Evolutionary conservation across 1,284 basidiomycete genomes (phyloP).

Genomic region (Meira nashicola): DNA sequence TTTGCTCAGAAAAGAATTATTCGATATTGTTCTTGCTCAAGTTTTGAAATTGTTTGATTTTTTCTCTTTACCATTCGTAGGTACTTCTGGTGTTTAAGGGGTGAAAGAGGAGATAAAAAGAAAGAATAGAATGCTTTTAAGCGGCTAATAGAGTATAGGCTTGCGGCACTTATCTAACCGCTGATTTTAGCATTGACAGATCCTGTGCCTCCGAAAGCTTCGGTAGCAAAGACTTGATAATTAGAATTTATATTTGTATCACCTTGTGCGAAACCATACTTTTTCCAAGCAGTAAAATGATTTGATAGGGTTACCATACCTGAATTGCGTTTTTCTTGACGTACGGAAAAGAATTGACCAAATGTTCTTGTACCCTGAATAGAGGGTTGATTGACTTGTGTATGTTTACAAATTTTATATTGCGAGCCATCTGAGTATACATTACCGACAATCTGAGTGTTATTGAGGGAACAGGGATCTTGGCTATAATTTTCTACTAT

Average conservation of each 20-base stretch:
- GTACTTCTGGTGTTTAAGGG: no score
- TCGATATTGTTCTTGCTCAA: no score
- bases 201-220: slow-evolving; percentile 19
- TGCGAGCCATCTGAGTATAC: slow-evolving; percentile 19
- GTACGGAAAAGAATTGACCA: slow-evolving; percentile 20
- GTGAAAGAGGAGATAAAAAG: no score
- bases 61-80: no score
- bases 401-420: slow-evolving; percentile 27
- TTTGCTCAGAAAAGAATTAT: no score
- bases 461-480: slow-evolving; percentile 16
- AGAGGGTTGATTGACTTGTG: slow-evolving; percentile 24
- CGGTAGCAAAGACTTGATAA: slow-evolving; percentile 28
- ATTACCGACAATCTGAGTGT: slow-evolving; percentile 14
- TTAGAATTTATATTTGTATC: slow-evolving; percentile 12
- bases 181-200: background rate
- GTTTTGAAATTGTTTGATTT: no score
- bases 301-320: slow-evolving; percentile 19
- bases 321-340: slow-evolving; percentile 19
- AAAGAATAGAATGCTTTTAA: no score
- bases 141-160: no score
- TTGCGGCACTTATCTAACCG: no score
- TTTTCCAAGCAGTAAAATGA: slow-evolving; percentile 25
- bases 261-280: slow-evolving; percentile 21
- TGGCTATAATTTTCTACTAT: slow-evolving; percentile 21
- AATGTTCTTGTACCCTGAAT: slow-evolving; percentile 28